Conservation (phyloP, 176 grass and related monocot genomes). For the Hsuehochloa calcarea region DNA sequence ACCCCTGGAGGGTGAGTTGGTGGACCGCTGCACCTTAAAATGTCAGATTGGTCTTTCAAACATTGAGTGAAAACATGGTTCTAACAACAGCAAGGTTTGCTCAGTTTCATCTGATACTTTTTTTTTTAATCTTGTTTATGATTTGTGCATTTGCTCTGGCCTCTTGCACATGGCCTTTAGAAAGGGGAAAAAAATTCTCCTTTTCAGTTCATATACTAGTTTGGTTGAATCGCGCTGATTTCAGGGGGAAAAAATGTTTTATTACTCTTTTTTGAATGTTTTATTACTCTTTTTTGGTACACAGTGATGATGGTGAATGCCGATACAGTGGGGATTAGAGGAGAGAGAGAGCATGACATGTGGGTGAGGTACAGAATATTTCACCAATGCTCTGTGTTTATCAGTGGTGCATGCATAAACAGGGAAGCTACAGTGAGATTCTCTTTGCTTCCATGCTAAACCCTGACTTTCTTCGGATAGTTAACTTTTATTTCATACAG, state of each 20-base stretch:
- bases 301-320: background rate
- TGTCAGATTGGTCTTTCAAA: constrained; percentile 31
- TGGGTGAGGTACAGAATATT: background rate
- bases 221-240: constrained; percentile 7
- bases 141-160: background rate
- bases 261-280: background rate
- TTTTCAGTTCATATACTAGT: constrained; percentile 1
- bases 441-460: background rate
- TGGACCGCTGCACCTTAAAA: constrained; percentile 30
- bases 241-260: background rate
- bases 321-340: background rate
- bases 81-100: constrained; percentile 17
- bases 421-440: constrained; percentile 14
- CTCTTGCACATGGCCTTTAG: background rate
- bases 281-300: background rate
- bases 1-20: constrained; percentile 26
- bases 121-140: background rate
- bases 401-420: background rate
- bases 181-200: background rate
- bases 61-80: constrained; percentile 12
- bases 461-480: background rate
- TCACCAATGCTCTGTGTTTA: background rate
- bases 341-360: background rate
- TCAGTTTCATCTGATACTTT: constrained; percentile 4
- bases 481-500: too few relatives aligned